Base-by-base conservation (phyloP, 805 yeast species). In the Schwanniomyces vanrijiae region DNA sequence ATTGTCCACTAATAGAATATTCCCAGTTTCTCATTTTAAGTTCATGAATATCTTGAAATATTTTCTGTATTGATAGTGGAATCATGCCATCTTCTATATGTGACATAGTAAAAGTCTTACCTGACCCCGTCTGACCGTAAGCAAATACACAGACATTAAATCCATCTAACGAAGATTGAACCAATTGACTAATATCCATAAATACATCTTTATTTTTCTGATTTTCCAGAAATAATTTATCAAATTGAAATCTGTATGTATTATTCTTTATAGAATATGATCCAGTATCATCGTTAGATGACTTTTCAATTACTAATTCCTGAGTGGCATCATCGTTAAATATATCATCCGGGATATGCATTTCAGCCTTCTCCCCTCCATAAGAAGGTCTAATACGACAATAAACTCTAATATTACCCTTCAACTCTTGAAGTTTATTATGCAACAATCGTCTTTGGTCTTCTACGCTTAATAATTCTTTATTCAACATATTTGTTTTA, bases 111-210 rank as follows among this genome's bases (percentile, higher is more conserved):
- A 68, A 84, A 0, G 98, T 92, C 62, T 92, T 92, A 3, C 99
- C 99, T 0, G 97, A 70, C 79, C 89, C 96, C 0, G 99, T 94
- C 65, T 92, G 99, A 1, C 99, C 99, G 63, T 94, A 92, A 4
- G 97, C 97, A 66, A 90, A 90, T 1, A 94, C 88, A 64, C 97
- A 90, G 2, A 90, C 96, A 55, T 90, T 90, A 59, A 76, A 83
- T 0, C 99, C 99, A 65, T 92, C 96, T 11, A 91, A 64, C 0
- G 95, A 66, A 1, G 75, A 69, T 62, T 90, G 96, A 1, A 92
- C 83, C 19, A 92, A 66, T 62, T 90, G 96, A 2, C 94, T 84
- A 0, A 92, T 79, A 58, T 92, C 99, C 25, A 81, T 85, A 65
- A 90, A 94, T 0, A 94, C 78, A 21, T 80, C 85, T 1, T 53